Conservation (phyloP, 2,329 filamentous ascomycete species). For the Aspergillus pseudoterreus region DNA sequence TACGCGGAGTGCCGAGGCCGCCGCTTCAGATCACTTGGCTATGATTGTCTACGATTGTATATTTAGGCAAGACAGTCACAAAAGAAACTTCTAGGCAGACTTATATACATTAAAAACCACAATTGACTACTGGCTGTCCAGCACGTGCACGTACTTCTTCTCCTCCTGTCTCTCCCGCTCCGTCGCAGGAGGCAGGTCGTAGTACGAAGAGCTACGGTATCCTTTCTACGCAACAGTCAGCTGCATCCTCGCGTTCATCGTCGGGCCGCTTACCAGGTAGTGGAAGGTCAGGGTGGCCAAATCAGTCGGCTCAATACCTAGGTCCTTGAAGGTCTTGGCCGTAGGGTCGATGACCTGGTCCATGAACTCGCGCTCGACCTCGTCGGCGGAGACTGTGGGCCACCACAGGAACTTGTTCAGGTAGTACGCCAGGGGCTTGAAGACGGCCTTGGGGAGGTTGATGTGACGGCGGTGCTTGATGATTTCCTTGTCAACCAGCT, state of each 20-base stretch:
- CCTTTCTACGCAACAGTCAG: conserved; percentile 61
- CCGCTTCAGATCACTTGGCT: too few species aligned
- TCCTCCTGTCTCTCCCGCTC: conserved; percentile 93
- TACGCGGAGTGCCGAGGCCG: not conserved
- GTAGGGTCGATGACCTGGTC: conserved; percentile 86
- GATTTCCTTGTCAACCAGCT: conserved; percentile 87
- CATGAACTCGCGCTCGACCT: conserved; percentile 87
- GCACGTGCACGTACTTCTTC: conserved; percentile 93
- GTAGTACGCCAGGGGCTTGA: conserved; percentile 70
- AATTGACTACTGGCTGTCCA: conserved; percentile 69
- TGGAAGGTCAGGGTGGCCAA: conserved; percentile 84
- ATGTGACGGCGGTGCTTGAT: conserved; percentile 84
- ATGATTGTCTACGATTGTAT: too few species aligned
- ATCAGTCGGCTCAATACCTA: conserved; percentile 85
- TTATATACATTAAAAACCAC: conserved; percentile 40
- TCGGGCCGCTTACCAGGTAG: conserved; percentile 68
- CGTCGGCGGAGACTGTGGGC: conserved; percentile 75
- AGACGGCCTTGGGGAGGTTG: conserved; percentile 77
- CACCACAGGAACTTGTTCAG: conserved; percentile 87
- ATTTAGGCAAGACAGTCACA: conserved; percentile 11
- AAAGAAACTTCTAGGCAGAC: conserved; percentile 36
- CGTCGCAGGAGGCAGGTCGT: conserved; percentile 89
- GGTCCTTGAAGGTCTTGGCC: conserved; percentile 93
- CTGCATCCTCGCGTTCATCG: not conserved
- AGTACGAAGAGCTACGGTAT: conserved; percentile 83